phyloP scores from a whole-genome alignment of 169 alveolate genomes.

The Cryptosporidium tyzzeri region DNA sequence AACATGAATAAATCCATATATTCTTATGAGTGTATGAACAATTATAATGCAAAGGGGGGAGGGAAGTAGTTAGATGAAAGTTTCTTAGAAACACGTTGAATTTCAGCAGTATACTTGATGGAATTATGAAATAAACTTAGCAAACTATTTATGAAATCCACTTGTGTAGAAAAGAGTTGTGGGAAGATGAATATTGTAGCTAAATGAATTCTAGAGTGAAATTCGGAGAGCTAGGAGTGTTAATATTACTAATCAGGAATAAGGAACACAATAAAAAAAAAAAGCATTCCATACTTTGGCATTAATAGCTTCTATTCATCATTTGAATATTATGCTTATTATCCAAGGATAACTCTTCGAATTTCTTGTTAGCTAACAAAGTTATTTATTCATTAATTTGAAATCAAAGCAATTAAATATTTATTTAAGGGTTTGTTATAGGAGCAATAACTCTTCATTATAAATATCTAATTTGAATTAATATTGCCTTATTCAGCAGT shows the following conservation, averaged over 20 bases:
- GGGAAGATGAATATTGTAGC: background rate
- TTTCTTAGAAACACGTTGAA: too few species aligned
- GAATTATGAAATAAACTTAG: too few species aligned
- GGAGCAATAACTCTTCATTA: background rate
- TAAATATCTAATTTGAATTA: background rate
- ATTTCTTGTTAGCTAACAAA: background rate
- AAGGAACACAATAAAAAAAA: too few species aligned
- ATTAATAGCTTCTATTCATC: background rate
- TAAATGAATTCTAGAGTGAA: background rate
- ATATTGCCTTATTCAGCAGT: background rate
- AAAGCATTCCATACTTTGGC: background rate
- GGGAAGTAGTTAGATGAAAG: background rate
- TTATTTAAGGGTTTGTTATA: too few species aligned
- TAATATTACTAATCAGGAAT: background rate
- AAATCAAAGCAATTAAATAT: background rate
- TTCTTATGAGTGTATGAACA: background rate
- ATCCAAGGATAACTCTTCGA: background rate
- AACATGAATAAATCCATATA: too few species aligned
- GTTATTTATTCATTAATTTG: background rate
- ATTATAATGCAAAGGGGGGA: too few species aligned
- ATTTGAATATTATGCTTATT: background rate
- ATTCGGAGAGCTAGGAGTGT: background rate
- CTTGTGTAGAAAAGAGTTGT: background rate
- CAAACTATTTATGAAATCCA: background rate
- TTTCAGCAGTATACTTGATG: background rate